Percentiles rank a stretch among this genome's conserved stretches.
phyloP scores from a whole-genome alignment of 129 eudicot genomes.

The Pseudognaphalium luteoalbum region DNA sequence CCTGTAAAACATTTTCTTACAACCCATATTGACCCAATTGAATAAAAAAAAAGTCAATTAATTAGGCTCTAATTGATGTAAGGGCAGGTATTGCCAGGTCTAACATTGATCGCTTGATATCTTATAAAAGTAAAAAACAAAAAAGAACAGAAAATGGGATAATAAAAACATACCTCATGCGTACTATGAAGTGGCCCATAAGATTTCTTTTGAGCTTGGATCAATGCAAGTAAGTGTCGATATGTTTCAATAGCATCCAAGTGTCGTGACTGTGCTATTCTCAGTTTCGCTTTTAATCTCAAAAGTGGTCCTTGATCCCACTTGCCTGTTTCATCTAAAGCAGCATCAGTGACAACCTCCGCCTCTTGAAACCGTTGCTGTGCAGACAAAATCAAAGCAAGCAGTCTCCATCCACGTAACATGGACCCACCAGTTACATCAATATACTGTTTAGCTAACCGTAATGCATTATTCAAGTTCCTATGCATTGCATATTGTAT shows the following conservation, averaged over 20 bases:
- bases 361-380: conserved; percentile 82
- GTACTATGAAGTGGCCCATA: conserved; percentile 50
- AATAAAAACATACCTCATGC: conserved; percentile 50
- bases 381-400: conserved; percentile 82
- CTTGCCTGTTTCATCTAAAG: conserved; percentile 89
- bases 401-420: conserved; percentile 82
- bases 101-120: not conserved
- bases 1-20: not conserved
- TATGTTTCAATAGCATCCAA: conserved; percentile 89
- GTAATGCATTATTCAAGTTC: conserved; percentile 67
- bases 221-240: conserved; percentile 77
- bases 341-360: conserved; percentile 80
- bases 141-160: not conserved
- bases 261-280: conserved; percentile 72
- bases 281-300: conserved; percentile 87
- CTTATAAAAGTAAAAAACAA: conserved; percentile 10
- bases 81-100: not conserved
- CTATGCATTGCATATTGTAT: conserved; percentile 78
- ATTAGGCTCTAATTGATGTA: not conserved
- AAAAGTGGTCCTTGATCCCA: conserved; percentile 97
- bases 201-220: conserved; percentile 86
- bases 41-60: not conserved
- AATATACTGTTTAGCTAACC: conserved; percentile 72
- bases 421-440: conserved; percentile 88
- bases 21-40: not conserved